A percentile compares a stretch with the other conserved stretches of the same genome.
Conservation (phyloP, 371 early-diverging fungal species). For the Syncephalastrum contaminatum region DNA sequence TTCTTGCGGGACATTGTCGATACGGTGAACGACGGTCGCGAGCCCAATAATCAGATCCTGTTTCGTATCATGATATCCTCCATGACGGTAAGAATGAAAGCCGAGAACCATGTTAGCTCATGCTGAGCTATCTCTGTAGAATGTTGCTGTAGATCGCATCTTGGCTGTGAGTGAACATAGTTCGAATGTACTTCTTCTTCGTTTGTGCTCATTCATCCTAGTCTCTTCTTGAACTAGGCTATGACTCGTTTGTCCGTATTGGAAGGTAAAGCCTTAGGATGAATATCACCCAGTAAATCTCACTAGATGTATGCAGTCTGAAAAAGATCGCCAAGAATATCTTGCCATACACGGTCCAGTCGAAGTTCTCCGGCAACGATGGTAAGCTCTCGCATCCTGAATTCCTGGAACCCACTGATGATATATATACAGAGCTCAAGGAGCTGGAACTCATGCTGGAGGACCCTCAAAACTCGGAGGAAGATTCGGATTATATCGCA, state of each 20-base stretch:
- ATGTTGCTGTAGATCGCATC: conserved; percentile 91
- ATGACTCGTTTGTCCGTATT: conserved; percentile 78
- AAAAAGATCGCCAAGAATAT: conserved; percentile 75
- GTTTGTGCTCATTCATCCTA: conserved; percentile 12
- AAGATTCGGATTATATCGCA: conserved; percentile 56
- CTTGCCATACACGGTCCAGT: conserved; percentile 67
- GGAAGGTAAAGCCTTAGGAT: conserved; percentile 75
- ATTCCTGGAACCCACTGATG: not conserved
- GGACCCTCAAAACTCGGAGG: conserved; percentile 51
- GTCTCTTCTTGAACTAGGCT: conserved; percentile 68
- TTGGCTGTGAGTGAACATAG: conserved; percentile 38
- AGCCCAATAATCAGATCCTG: conserved; percentile 35
- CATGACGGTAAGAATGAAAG: conserved; percentile 52
- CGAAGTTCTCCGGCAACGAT: conserved; percentile 48
- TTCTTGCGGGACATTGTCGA: conserved; percentile 65
- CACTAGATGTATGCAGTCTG: conserved; percentile 33
- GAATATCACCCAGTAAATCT: no score
- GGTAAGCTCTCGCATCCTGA: conserved; percentile 20
- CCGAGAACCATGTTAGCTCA: not conserved
- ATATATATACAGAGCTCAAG: conserved; percentile 50
- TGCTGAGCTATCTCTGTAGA: conserved; percentile 24
- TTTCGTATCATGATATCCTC: conserved; percentile 64
- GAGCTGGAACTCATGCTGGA: conserved; percentile 75
- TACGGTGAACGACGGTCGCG: conserved; percentile 31
- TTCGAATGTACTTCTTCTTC: not conserved